Evolutionary conservation across 306 rosid genomes (phyloP).

Genomic region (Bauhinia variegata): DNA sequence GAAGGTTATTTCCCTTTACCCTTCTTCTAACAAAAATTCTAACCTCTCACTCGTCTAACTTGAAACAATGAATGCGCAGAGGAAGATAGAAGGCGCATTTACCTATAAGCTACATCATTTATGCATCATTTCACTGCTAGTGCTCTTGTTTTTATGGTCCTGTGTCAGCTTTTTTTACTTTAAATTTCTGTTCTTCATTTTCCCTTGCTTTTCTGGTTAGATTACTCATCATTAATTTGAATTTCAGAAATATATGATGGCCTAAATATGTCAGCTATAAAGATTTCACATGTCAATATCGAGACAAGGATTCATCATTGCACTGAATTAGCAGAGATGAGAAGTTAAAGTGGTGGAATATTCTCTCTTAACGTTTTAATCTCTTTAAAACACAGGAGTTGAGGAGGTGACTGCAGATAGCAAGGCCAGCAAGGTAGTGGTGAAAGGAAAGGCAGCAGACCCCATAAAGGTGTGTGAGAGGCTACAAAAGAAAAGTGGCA

Average conservation of each 20-base stretch:
- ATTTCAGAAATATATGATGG: slow-evolving; percentile 27
- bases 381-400: slow-evolving; percentile 56
- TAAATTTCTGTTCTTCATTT: too few species aligned
- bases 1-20: slow-evolving; percentile 56
- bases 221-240: slow-evolving; percentile 34
- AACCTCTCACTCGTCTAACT: slow-evolving; percentile 1
- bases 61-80: neutral
- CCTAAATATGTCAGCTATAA: slow-evolving; percentile 21
- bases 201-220: slow-evolving; percentile 33
- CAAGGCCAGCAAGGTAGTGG: slow-evolving; percentile 75
- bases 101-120: neutral
- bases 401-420: slow-evolving; percentile 81
- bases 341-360: slow-evolving; percentile 12
- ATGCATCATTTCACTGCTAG: slow-evolving; percentile 12
- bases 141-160: neutral
- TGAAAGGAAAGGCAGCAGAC: slow-evolving; percentile 88
- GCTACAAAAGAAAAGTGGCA: slow-evolving; percentile 87
- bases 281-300: slow-evolving; percentile 16
- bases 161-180: slow-evolving; percentile 30
- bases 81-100: neutral
- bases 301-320: slow-evolving; percentile 40
- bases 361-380: neutral
- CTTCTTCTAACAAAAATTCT: slow-evolving; percentile 8
- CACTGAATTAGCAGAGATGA: slow-evolving; percentile 24
- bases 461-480: slow-evolving; percentile 85